phyloP scores from a whole-genome alignment of 139 green algal species.

The Eudorina sp. region DNA sequence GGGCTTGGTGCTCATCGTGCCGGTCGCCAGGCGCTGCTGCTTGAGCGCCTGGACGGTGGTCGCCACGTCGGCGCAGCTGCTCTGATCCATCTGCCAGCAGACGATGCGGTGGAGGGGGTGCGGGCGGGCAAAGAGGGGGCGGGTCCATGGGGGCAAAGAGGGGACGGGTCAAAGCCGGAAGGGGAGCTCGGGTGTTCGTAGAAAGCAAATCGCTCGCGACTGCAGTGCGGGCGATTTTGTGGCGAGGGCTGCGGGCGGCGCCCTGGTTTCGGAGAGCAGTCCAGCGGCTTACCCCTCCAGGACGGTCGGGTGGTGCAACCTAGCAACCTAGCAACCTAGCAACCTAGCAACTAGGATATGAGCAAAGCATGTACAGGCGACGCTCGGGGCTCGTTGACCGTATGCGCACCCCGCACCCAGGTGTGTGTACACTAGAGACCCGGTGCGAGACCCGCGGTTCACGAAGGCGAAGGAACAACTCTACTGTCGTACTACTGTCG shows the following conservation, averaged over 20 bases:
- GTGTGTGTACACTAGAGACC: too few relatives aligned
- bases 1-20: background rate
- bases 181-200: background rate
- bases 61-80: background rate
- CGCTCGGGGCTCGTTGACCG: background rate
- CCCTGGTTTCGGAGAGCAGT: background rate
- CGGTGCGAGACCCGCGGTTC: too few relatives aligned
- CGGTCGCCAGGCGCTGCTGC: conserved; percentile 14
- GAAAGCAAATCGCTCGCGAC: background rate
- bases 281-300: too few relatives aligned
- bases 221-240: background rate
- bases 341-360: too few relatives aligned
- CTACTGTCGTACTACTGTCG: too few relatives aligned
- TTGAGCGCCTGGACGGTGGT: background rate
- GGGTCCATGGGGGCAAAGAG: background rate
- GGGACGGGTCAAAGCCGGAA: background rate
- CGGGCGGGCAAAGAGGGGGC: background rate
- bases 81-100: background rate
- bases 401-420: background rate
- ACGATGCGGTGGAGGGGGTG: background rate
- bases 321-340: too few relatives aligned
- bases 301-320: too few relatives aligned
- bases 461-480: too few relatives aligned
- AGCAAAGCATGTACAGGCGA: background rate
- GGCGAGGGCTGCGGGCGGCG: background rate